phyloP scores from a whole-genome alignment of 2,329 filamentous ascomycete species.

The Arthrinium phaeospermum region DNA sequence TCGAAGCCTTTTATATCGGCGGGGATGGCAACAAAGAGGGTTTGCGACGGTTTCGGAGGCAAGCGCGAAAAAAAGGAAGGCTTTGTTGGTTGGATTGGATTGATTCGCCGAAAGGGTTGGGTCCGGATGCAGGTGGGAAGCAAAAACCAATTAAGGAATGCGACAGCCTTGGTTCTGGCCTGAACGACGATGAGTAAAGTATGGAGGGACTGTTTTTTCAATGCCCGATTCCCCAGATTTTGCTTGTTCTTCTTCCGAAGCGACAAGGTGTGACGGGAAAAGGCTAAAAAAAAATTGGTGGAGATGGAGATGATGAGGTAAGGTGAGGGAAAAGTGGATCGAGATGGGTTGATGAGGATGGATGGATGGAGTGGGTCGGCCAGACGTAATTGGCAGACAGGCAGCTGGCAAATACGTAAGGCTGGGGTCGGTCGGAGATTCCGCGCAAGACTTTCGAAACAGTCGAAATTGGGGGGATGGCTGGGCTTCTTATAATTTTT shows the following conservation, averaged over 20 bases:
- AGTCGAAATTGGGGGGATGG: constrained; percentile 57
- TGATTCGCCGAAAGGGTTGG: constrained; percentile 8
- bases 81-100: not conserved
- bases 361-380: constrained; percentile 20
- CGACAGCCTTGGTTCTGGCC: constrained; percentile 8
- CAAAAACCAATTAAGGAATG: constrained; percentile 20
- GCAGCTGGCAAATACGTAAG: constrained; percentile 35
- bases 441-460: constrained; percentile 57
- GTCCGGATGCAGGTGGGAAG: constrained; percentile 15
- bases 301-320: constrained; percentile 6
- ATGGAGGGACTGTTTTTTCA: constrained; percentile 1
- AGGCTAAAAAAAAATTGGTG: not conserved
- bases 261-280: constrained; percentile 10
- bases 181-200: not conserved
- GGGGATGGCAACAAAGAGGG: not conserved
- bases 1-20: constrained; percentile 31
- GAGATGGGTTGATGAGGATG: constrained; percentile 16
- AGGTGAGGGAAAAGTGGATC: constrained; percentile 18
- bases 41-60: not conserved
- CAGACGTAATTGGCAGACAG: constrained; percentile 35
- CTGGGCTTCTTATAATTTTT: constrained; percentile 63
- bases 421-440: constrained; percentile 59
- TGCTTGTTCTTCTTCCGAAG: not conserved
- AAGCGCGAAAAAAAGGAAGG: constrained; percentile 5
- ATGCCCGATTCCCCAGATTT: constrained; percentile 9